phyloP scores from a whole-genome alignment of 768 basidiomycete species.

The Steccherinum ochraceum region DNA sequence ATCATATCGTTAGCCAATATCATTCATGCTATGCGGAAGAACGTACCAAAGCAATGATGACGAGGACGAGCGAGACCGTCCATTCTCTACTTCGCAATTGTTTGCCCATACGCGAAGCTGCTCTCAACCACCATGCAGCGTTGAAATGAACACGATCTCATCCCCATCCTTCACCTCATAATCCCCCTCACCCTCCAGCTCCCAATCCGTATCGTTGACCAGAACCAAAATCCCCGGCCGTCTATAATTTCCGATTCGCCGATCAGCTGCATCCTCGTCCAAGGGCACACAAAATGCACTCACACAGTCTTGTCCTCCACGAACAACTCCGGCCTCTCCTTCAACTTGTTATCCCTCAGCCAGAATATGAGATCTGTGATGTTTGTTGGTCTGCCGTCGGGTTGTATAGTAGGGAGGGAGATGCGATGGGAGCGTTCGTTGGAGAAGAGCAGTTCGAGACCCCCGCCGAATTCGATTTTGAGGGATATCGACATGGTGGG shows the following conservation, averaged over 20 bases:
- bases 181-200: conserved; percentile 89
- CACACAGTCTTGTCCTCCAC: conserved; percentile 84
- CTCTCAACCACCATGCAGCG: conserved; percentile 81
- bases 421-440: conserved; percentile 58
- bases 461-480: conserved; percentile 77
- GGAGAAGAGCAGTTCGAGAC: conserved; percentile 79
- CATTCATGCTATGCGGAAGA: no score
- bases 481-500: conserved; percentile 27
- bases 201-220: conserved; percentile 98
- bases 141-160: conserved; percentile 95
- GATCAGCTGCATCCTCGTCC: background rate
- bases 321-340: conserved; percentile 85
- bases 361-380: conserved; percentile 74
- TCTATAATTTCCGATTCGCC: conserved; percentile 43
- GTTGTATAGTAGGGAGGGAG: conserved; percentile 42
- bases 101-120: no score
- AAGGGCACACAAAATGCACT: conserved; percentile 27
- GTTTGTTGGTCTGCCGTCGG: conserved; percentile 44
- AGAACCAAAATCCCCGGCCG: conserved; percentile 95
- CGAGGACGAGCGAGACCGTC: no score
- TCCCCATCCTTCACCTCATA: conserved; percentile 75
- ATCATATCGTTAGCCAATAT: no score
- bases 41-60: no score
- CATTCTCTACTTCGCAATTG: no score
- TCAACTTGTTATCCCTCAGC: conserved; percentile 71